Evolutionary conservation across 768 basidiomycete species (phyloP), one percentile per base, ranked within the genome.

Genomic region (Hebeloma cylindrosporum): DNA sequence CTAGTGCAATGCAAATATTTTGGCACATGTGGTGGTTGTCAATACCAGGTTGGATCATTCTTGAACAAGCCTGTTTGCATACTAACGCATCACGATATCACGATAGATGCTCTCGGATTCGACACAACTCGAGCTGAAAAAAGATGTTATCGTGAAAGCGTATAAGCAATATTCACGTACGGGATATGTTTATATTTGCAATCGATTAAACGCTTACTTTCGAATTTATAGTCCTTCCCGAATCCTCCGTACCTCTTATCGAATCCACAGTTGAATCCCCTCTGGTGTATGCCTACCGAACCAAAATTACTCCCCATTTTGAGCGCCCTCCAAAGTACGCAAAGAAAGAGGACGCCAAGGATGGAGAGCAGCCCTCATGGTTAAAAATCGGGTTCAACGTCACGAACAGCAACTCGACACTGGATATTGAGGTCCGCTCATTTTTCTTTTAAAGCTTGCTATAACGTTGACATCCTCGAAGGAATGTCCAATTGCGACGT

Each of bases 221-320:
- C 34, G 43, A 21, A 41, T 48, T 22, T 14, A 13, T 49, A 85
- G 87, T 73, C 20, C 71, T 96, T 0, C 64, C 78, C 2, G 58
- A 73, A 2, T 60, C 74, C 0, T 62, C 70, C 0, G 67, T 95
- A 1, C 93, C 95, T 6, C 40, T 63, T 0, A 81, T 93, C 14
- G 74, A 76, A 28, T 66, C 82, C 0, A 96, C 93, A 0, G 82
- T 93, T 5, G 78, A 81, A n/a, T 93, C 90, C 0, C 96, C 95
- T 0, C 71, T 89, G 37, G 82, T 94, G 42, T 97, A 95, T 61
- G 80, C 76, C 40, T 99, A 99, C 62, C 82, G 95, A 23, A 99
- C 96, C 2, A 99, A 99, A 68, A 83, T 99, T 41, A 97, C 96
- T 0, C 96, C 96, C 0, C 96, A 99, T 62, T 98, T 98, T 50